phyloP scores from a whole-genome alignment of 1,284 basidiomycete genomes.

The Pascua guehoae region DNA sequence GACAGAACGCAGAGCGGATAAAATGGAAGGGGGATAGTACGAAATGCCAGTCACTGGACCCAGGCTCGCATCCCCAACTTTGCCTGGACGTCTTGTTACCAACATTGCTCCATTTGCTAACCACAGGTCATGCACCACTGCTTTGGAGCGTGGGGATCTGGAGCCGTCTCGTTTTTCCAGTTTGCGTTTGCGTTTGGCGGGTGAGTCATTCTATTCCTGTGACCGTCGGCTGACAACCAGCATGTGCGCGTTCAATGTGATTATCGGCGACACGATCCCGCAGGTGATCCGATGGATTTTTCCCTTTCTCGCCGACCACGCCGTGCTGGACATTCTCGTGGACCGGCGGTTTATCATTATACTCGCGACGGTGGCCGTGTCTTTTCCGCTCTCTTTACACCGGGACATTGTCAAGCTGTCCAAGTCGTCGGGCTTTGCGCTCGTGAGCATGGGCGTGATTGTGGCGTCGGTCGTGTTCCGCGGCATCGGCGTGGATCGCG shows the following conservation, averaged over 20 bases:
- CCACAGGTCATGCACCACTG: constrained; percentile 80
- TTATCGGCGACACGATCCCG: constrained; percentile 88
- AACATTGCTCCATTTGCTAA: not conserved
- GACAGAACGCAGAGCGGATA: no score
- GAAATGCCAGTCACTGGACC: no score
- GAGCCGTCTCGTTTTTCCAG: constrained; percentile 94
- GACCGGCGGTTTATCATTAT: constrained; percentile 85
- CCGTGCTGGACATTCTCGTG: constrained; percentile 70
- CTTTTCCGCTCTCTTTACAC: constrained; percentile 92
- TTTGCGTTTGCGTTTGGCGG: constrained; percentile 97
- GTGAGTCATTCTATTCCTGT: constrained; percentile 20
- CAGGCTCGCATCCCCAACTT: no score
- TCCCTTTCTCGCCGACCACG: constrained; percentile 65
- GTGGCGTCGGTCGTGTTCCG: constrained; percentile 81
- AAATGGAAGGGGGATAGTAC: no score
- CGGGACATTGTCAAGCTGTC: constrained; percentile 96
- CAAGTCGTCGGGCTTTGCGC: constrained; percentile 82
- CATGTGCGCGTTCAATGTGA: constrained; percentile 95
- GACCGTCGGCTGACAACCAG: constrained; percentile 51
- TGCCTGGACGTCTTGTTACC: no score
- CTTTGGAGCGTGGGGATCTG: constrained; percentile 81
- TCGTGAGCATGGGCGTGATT: constrained; percentile 91
- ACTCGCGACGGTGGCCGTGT: constrained; percentile 78
- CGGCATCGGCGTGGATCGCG: constrained; percentile 72
- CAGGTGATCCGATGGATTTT: constrained; percentile 86